A percentile compares a stretch with the other conserved stretches of the same genome.
Conservation (phyloP, 2,329 filamentous ascomycete genomes). For the Lachnum nothofagi region DNA sequence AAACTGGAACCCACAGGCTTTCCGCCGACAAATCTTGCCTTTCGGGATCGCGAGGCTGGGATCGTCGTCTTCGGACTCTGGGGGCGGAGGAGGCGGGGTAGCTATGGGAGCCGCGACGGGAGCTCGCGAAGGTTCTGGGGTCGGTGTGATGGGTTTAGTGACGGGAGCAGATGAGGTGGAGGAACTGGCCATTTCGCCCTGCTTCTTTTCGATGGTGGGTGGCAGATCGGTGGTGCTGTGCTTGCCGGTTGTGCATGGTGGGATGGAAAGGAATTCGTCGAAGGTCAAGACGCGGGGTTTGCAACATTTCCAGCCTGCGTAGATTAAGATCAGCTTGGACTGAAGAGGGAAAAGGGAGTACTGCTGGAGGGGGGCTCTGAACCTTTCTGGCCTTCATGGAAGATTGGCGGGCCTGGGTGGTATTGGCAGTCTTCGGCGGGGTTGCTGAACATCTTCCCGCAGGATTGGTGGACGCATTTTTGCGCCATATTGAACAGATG, state of each 20-base stretch:
- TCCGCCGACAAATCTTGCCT: slow-evolving; percentile 71
- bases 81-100: slow-evolving; percentile 53
- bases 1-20: slow-evolving; percentile 66
- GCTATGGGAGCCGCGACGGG: slow-evolving; percentile 38
- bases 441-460: slow-evolving; percentile 81
- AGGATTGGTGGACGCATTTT: slow-evolving; percentile 96
- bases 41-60: slow-evolving; percentile 66
- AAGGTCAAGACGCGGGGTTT: slow-evolving; percentile 95
- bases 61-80: slow-evolving; percentile 86
- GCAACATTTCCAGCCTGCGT: slow-evolving; percentile 99
- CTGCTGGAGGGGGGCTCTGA: slow-evolving; percentile 22
- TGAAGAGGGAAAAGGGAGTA: slow-evolving; percentile 1
- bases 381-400: slow-evolving; percentile 99
- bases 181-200: slow-evolving; percentile 33
- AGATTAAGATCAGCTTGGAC: too few species aligned
- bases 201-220: slow-evolving; percentile 56
- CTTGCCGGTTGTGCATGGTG: slow-evolving; percentile 86
- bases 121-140: slow-evolving; percentile 38
- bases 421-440: slow-evolving; percentile 79
- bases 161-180: slow-evolving; percentile 10
- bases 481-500: slow-evolving; percentile 40
- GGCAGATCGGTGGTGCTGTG: slow-evolving; percentile 81
- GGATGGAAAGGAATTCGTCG: slow-evolving; percentile 91
- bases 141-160: slow-evolving; percentile 50
- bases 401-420: slow-evolving; percentile 88